Percentiles rank a stretch among this genome's conserved stretches.
Evolutionary conservation across 257 asterid genomes (phyloP).

Genomic region (Prunella vulgaris): DNA sequence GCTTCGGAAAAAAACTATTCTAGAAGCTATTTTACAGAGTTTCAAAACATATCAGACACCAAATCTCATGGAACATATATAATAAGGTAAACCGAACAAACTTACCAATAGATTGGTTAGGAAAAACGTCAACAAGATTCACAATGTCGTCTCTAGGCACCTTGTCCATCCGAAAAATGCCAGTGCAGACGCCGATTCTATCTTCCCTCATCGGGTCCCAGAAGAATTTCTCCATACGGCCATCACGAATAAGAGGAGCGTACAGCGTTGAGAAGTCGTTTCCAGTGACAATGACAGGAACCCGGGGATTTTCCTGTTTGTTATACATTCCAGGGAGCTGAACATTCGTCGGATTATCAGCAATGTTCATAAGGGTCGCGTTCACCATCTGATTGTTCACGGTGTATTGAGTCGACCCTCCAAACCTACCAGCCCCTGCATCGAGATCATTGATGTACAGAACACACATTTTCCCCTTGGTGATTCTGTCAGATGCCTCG

Average conservation of each 20-base stretch:
- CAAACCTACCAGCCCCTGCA: constrained; percentile 53
- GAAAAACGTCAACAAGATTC: constrained; percentile 39
- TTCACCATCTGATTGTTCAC: constrained; percentile 64
- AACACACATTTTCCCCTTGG: constrained; percentile 45
- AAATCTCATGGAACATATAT: too few species aligned
- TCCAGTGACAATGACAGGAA: constrained; percentile 45
- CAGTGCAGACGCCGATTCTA: constrained; percentile 44
- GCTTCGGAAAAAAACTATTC: too few species aligned
- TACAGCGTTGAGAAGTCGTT: constrained; percentile 54
- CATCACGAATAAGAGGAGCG: constrained; percentile 56
- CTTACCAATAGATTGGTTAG: constrained; percentile 50
- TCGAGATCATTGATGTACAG: constrained; percentile 57
- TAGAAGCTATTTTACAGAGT: too few species aligned
- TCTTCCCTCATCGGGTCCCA: constrained; percentile 55
- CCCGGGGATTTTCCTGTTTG: constrained; percentile 46
- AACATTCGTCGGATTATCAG: constrained; percentile 49
- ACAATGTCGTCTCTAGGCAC: constrained; percentile 24
- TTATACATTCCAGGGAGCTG: constrained; percentile 63
- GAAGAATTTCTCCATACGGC: constrained; percentile 56
- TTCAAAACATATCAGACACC: too few species aligned
- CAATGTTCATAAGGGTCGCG: constrained; percentile 57
- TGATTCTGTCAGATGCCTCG: constrained; percentile 48
- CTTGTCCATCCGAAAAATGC: constrained; percentile 37
- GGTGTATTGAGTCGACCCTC: constrained; percentile 51
- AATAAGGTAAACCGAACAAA: neutral